These are phyloP conservation scores for Zygotorulaspora florentina DNA, from an alignment of 805 yeast genomes.

Conservation along the genomic window DNA sequence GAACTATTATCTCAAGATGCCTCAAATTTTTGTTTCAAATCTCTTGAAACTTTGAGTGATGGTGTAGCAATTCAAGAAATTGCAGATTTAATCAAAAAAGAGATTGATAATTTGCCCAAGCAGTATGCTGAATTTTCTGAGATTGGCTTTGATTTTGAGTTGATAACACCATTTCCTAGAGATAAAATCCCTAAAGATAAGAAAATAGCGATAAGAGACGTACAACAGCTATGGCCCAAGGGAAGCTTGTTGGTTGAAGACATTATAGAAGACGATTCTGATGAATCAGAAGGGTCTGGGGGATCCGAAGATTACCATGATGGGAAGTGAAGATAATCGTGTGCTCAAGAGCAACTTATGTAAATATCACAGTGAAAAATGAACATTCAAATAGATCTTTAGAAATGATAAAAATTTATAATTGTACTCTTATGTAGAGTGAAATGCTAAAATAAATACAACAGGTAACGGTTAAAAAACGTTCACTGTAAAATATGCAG, in stretches of 20 bases:
- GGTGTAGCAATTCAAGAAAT: constrained; percentile 12
- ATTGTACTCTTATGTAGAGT: background rate
- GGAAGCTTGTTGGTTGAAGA: constrained; percentile 59
- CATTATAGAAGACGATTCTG: constrained; percentile 32
- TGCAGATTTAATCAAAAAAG: constrained; percentile 11
- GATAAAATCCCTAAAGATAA: constrained; percentile 39
- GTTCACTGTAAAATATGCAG: background rate
- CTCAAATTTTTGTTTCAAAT: constrained; percentile 22
- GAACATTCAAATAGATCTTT: background rate
- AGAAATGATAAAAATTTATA: background rate
- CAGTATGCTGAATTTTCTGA: background rate
- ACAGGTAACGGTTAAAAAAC: background rate
- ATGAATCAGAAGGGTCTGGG: constrained; percentile 11
- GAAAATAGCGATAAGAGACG: constrained; percentile 37
- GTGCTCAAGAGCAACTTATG: background rate
- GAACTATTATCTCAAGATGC: constrained; percentile 16
- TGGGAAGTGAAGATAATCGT: background rate
- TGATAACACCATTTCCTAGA: constrained; percentile 63
- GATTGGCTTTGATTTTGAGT: constrained; percentile 44
- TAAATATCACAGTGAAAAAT: background rate
- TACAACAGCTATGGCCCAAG: constrained; percentile 59
- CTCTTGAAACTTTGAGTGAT: constrained; percentile 7
- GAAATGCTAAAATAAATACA: background rate
- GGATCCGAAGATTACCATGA: too few species aligned
- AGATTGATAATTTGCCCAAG: constrained; percentile 14